These are phyloP conservation scores for Pichia sp. DNA, from an alignment of 1,139 yeast species.

Conservation along the genomic window DNA sequence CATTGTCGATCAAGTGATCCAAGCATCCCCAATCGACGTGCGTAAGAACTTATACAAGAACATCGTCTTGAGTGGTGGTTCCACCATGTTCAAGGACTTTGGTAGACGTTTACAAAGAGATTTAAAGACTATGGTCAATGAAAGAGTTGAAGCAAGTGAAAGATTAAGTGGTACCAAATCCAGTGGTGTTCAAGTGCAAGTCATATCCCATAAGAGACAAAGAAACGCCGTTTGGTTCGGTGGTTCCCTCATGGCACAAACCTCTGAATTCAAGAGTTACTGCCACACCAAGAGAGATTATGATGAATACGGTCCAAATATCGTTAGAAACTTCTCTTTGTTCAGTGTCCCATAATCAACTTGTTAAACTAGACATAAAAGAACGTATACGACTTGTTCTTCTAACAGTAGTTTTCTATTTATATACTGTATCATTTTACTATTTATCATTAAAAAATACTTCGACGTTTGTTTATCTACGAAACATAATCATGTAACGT, in stretches of 20 bases:
- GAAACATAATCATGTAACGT: too few species aligned
- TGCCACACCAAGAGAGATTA: constrained; percentile 97
- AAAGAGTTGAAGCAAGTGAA: constrained; percentile 83
- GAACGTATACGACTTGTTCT: not conserved
- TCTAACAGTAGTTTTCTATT: not conserved
- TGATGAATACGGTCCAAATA: constrained; percentile 97
- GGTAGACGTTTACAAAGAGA: too few species aligned
- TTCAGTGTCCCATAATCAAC: constrained; percentile 82
- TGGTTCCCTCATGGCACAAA: constrained; percentile 94
- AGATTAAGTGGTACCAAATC: constrained; percentile 77
- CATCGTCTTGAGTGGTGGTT: constrained; percentile 99
- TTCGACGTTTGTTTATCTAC: not conserved
- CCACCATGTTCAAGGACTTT: constrained; percentile 61
- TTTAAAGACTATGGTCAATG: constrained; percentile 63
- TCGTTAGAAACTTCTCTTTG: constrained; percentile 93
- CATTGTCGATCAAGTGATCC: constrained; percentile 99
- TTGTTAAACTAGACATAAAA: not conserved
- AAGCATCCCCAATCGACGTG: constrained; percentile 99
- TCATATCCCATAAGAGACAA: constrained; percentile 95
- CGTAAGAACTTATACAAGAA: constrained; percentile 99
- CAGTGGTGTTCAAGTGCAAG: constrained; percentile 96
- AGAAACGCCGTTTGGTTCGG: constrained; percentile 99
- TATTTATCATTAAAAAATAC: not conserved
- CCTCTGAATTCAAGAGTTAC: constrained; percentile 93
- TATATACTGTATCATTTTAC: not conserved